These are phyloP conservation scores for Carpinus viminea DNA, from an alignment of 306 rosid species.

Conservation along the genomic window DNA sequence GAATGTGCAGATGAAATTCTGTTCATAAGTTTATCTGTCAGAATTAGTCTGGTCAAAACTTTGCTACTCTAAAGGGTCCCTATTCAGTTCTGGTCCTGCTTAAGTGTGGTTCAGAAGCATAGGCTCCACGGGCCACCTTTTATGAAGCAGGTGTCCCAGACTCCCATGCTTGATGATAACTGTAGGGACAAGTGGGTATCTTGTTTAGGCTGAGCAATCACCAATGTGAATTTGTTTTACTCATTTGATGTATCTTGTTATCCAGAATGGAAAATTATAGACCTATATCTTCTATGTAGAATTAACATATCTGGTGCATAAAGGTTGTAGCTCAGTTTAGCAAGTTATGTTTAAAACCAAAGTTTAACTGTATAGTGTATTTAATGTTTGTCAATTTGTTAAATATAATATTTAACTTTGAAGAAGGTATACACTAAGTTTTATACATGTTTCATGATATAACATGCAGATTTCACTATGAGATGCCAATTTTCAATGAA, in stretches of 20 bases:
- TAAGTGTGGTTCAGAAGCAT: not conserved
- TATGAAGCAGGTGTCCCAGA: not conserved
- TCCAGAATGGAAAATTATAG: not conserved
- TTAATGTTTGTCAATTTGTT: not conserved
- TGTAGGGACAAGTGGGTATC: not conserved
- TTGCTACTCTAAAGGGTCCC: not conserved
- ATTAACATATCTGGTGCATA: not conserved
- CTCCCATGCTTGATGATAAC: not conserved
- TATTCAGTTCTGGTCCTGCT: not conserved
- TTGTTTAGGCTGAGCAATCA: not conserved
- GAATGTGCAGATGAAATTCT: not conserved
- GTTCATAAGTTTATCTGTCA: not conserved
- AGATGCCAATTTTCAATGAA: conserved; percentile 8
- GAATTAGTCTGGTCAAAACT: not conserved
- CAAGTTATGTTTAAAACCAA: not conserved
- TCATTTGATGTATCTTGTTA: not conserved
- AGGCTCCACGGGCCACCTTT: not conserved
- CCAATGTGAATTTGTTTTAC: not conserved
- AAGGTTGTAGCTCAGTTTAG: not conserved
- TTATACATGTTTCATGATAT: not conserved
- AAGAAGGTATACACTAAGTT: not conserved
- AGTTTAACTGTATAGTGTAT: not conserved
- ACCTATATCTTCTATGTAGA: too few species aligned
- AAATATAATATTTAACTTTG: not conserved
- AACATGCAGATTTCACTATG: not conserved